A percentile compares a stretch with the other conserved stretches of the same genome.
These are phyloP conservation scores for Aspergillus avenaceus DNA, from an alignment of 495 filamentous ascomycete species.

Conservation along the genomic window DNA sequence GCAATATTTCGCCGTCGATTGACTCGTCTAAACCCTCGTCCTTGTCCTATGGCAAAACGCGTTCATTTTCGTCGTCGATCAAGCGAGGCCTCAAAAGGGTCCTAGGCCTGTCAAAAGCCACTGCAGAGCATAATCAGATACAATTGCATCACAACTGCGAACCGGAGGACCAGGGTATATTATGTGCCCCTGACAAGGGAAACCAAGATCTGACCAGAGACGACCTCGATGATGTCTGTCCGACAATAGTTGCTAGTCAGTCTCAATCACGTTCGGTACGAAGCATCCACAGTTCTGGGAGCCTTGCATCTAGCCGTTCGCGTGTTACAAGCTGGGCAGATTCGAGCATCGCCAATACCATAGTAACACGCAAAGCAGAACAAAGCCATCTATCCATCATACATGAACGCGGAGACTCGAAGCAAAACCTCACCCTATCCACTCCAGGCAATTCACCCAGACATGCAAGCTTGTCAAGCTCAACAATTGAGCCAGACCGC, in stretches of 20 bases:
- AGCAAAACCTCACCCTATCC: constrained; percentile 25
- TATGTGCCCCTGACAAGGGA: not conserved
- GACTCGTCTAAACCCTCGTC: constrained; percentile 22
- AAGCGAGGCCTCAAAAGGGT: constrained; percentile 59
- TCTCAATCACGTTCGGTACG: constrained; percentile 26
- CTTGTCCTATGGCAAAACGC: constrained; percentile 48
- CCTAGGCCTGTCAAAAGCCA: constrained; percentile 47
- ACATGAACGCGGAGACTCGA: constrained; percentile 54
- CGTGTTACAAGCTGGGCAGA: constrained; percentile 75
- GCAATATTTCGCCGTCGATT: constrained; percentile 19
- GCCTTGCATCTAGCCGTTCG: constrained; percentile 53
- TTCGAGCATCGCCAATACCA: constrained; percentile 53
- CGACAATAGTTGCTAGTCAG: constrained; percentile 20
- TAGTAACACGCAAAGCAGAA: constrained; percentile 31
- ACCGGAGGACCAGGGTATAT: constrained; percentile 12
- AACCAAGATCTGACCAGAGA: not conserved
- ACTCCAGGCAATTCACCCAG: not conserved
- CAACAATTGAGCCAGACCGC: constrained; percentile 15
- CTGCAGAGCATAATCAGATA: constrained; percentile 33
- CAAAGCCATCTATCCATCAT: constrained; percentile 62
- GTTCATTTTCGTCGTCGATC: constrained; percentile 57
- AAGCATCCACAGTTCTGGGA: constrained; percentile 40
- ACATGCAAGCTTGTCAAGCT: not conserved
- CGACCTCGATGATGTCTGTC: constrained; percentile 24
- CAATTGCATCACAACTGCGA: constrained; percentile 37